phyloP scores from a whole-genome alignment of 1,284 basidiomycete genomes.

The Moniliophthora roreri region DNA sequence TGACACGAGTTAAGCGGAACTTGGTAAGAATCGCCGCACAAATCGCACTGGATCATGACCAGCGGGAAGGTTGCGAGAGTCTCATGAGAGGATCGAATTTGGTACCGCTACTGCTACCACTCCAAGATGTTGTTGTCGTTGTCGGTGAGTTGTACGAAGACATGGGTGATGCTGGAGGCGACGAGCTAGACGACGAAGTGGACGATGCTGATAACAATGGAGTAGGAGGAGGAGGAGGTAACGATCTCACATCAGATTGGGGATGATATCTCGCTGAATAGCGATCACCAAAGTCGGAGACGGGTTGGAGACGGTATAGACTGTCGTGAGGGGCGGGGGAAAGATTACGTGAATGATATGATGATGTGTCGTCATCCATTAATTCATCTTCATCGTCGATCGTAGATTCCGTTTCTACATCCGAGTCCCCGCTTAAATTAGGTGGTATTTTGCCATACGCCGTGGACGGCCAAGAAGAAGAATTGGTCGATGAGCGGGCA shows the following conservation, averaged over 20 bases:
- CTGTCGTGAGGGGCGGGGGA: background rate
- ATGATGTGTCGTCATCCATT: slow-evolving; percentile 4
- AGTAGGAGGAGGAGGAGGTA: slow-evolving; percentile 5
- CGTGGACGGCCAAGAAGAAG: background rate
- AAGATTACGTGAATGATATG: background rate
- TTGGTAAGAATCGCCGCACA: too few relatives aligned
- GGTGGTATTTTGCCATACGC: background rate
- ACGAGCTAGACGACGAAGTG: slow-evolving; percentile 29
- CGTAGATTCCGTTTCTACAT: slow-evolving; percentile 9
- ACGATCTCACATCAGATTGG: slow-evolving; percentile 12
- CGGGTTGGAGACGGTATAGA: slow-evolving; percentile 11
- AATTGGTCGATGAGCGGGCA: too few relatives aligned
- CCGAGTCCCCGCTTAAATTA: slow-evolving; percentile 3
- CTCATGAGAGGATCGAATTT: background rate
- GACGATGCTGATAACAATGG: background rate
- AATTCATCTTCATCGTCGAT: slow-evolving; percentile 9
- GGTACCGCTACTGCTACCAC: background rate
- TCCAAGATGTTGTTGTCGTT: slow-evolving; percentile 15
- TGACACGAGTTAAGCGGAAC: background rate
- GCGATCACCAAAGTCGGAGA: slow-evolving; percentile 11
- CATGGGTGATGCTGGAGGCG: slow-evolving; percentile 31
- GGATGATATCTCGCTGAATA: slow-evolving; percentile 2
- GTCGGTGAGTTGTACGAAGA: slow-evolving; percentile 25
- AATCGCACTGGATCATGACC: background rate
- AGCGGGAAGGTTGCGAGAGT: background rate